Evolutionary conservation across 108 stramenopile species (phyloP).

Genomic region (Discostella pseudostelligera): DNA sequence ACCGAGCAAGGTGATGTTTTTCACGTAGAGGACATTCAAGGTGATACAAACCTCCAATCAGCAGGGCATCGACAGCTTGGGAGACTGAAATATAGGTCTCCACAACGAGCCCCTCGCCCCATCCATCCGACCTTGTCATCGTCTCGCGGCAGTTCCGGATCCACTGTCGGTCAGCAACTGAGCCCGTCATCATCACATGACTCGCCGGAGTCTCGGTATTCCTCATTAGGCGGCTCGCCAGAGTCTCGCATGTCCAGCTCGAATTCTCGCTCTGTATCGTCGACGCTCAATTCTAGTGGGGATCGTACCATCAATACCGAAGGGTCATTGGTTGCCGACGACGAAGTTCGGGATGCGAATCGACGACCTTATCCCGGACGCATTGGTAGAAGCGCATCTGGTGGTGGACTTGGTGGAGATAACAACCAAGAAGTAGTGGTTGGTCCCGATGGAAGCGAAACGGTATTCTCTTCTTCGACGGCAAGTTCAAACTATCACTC

Average conservation of each 20-base stretch:
- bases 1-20: neutral
- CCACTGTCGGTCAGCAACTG: neutral
- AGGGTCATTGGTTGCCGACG: slow-evolving; percentile 11
- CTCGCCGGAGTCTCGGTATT: slow-evolving; percentile 4
- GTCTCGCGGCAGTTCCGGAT: slow-evolving; percentile 3
- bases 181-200: slow-evolving; percentile 13
- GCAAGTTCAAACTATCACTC: slow-evolving; percentile 30
- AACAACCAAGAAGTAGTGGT: slow-evolving; percentile 26
- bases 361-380: slow-evolving; percentile 11
- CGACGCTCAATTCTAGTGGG: slow-evolving; percentile 15
- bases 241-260: slow-evolving; percentile 21
- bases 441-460: slow-evolving; percentile 30
- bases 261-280: slow-evolving; percentile 18
- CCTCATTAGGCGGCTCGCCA: slow-evolving; percentile 13
- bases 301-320: slow-evolving; percentile 16
- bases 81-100: slow-evolving; percentile 11
- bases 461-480: slow-evolving; percentile 40
- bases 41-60: slow-evolving; percentile 1
- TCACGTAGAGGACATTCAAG: neutral
- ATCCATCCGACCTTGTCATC: neutral
- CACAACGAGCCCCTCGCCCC: slow-evolving; percentile 4
- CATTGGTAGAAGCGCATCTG: neutral
- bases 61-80: neutral
- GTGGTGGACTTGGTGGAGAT: slow-evolving; percentile 2
- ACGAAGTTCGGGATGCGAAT: slow-evolving; percentile 41